A percentile compares a stretch with the other conserved stretches of the same genome.
Conservation (phyloP, 1,284 basidiomycete genomes). For the Volvariella surrecta region DNA sequence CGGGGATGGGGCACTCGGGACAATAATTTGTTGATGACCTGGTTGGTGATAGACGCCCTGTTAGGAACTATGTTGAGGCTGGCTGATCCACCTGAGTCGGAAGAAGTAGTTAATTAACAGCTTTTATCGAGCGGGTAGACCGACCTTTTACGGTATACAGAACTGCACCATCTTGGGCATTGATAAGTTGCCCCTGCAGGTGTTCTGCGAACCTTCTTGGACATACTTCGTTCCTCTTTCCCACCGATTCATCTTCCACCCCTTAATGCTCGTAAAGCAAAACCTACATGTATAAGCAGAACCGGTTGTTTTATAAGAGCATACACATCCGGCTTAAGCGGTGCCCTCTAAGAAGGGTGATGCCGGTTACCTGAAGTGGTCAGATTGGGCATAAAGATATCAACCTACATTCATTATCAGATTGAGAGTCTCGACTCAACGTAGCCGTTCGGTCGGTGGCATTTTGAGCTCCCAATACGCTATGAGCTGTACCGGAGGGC, state of each 20-base stretch:
- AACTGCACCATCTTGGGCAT: conserved; percentile 38
- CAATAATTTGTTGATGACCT: conserved; percentile 55
- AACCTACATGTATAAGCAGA: conserved; percentile 59
- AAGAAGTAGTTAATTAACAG: background rate
- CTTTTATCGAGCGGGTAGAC: conserved; percentile 11
- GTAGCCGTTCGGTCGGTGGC: conserved; percentile 44
- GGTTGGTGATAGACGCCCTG: conserved; percentile 57
- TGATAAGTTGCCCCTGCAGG: conserved; percentile 37
- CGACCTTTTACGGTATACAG: conserved; percentile 60
- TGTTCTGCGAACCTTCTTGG: conserved; percentile 50
- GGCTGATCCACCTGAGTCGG: conserved; percentile 36
- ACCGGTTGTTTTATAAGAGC: conserved; percentile 53
- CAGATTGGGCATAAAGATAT: conserved; percentile 1
- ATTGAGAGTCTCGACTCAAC: conserved; percentile 43
- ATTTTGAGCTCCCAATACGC: conserved; percentile 50
- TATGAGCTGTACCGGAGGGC: conserved; percentile 46
- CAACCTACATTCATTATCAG: conserved; percentile 49
- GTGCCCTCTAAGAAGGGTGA: conserved; percentile 35
- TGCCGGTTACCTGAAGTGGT: background rate
- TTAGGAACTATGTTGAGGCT: conserved; percentile 41
- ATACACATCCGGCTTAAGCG: conserved; percentile 37
- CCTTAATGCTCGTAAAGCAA: background rate
- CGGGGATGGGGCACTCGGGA: conserved; percentile 37
- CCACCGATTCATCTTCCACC: conserved; percentile 12
- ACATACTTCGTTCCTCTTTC: conserved; percentile 47